Evolutionary conservation across 805 yeast genomes (phyloP), one percentile per base, ranked within the genome.

Genomic region (Cyberlindnera mycetangii): DNA sequence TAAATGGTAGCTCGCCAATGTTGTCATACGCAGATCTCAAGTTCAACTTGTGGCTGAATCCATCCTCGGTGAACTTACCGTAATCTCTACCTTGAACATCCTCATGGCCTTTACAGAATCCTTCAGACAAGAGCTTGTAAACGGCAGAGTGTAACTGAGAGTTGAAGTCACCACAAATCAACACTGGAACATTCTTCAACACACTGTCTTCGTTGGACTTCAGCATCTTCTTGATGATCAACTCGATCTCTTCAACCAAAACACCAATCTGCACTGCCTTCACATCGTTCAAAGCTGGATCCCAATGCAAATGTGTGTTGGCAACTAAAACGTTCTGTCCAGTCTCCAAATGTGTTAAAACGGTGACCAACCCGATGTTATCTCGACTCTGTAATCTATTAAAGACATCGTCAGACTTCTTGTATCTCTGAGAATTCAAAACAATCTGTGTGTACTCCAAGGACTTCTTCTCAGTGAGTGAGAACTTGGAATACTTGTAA

Each of bases 251-350:
- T 57, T 92, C 97, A 56, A 93, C 68, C 51, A 93, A 70, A 22
- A 93, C 84, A 34, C 96, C 97, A 44, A 87, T 93, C 70, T 93
- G 99, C 68, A 93, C 84, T 3, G 97, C 81, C 65, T 93, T 93
- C 45, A 93, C 99, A 67, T 93, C 99, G 62, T 88, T 88, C 61
- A 83, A 87, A 39, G 86, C 88, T 4, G 99, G 99, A 70, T 93
- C 97, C 98, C 99, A 93, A 65, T 92, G 97, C 64, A 93, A 78
- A 73, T 93, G 99, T 0, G 98, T 92, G 58, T 89, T 92, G 4
- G 86, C 89, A 30, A 89, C 72, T 53, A 87, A 73, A 31, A 92
- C 67, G 50, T 76, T 76, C 61, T 83, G 85, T 15, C 90, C 89
- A 6, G 90, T 78, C 43, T 75, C 76, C 27, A 72, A 64, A 58